A percentile compares a stretch with the other conserved stretches of the same genome.
These are phyloP conservation scores for Prunella vulgaris DNA, from an alignment of 257 asterid species.

Conservation along the genomic window DNA sequence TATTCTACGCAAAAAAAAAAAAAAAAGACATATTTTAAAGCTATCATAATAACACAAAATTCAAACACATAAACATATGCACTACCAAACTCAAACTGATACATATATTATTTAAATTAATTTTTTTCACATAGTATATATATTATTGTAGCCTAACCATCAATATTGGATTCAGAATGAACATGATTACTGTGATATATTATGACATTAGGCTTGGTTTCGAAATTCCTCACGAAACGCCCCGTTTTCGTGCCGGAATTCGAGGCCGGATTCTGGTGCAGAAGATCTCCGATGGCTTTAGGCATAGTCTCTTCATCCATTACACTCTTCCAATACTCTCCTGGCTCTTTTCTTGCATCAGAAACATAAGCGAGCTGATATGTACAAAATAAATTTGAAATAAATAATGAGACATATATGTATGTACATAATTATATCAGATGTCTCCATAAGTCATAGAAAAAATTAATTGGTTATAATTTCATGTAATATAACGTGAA, in stretches of 20 bases:
- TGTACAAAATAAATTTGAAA: neutral
- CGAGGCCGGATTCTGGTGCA: conserved; percentile 15
- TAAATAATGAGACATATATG: neutral
- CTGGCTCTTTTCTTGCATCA: conserved; percentile 46
- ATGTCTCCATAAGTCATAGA: no score
- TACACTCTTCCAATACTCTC: conserved; percentile 49
- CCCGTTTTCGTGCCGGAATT: neutral
- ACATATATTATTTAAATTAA: neutral
- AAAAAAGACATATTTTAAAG: neutral
- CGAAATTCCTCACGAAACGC: conserved; percentile 43
- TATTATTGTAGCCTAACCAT: conserved; percentile 1
- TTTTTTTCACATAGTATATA: neutral
- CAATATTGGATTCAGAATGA: conserved; percentile 1
- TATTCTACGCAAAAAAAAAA: no score
- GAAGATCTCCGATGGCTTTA: conserved; percentile 43
- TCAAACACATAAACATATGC: neutral
- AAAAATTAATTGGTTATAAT: neutral
- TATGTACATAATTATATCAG: no score
- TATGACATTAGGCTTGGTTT: conserved; percentile 42
- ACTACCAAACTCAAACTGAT: conserved; percentile 16
- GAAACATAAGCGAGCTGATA: conserved; percentile 26
- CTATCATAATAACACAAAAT: conserved; percentile 6
- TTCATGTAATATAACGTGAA: no score
- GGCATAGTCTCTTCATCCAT: conserved; percentile 67
- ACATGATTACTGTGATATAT: conserved; percentile 47